These are phyloP conservation scores for Trichoderma atrobrunneum DNA, from an alignment of 2,329 filamentous ascomycete genomes.

Conservation along the genomic window DNA sequence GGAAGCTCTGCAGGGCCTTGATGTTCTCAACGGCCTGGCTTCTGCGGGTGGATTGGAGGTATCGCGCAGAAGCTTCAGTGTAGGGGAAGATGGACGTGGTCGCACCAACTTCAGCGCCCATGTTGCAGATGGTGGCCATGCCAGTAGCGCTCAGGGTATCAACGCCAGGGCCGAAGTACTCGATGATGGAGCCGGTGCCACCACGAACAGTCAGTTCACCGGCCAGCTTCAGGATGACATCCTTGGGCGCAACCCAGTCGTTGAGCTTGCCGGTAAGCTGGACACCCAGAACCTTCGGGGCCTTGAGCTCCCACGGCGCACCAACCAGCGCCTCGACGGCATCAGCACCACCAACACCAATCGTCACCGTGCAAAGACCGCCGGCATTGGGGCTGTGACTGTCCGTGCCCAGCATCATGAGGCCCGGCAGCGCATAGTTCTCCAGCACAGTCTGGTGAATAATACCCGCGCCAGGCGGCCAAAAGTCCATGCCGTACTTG, in stretches of 20 bases:
- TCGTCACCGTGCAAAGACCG: conserved; percentile 87
- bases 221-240: conserved; percentile 86
- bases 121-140: conserved; percentile 89
- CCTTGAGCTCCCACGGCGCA: conserved; percentile 96
- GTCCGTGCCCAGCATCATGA: conserved; percentile 99
- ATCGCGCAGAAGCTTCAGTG: conserved; percentile 77
- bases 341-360: conserved; percentile 95
- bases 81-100: conserved; percentile 96
- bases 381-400: conserved; percentile 98
- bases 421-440: conserved; percentile 93
- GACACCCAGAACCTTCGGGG: conserved; percentile 85
- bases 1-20: conserved; percentile 56
- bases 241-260: conserved; percentile 93
- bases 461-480: conserved; percentile 89
- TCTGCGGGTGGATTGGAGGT: conserved; percentile 76
- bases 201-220: conserved; percentile 89
- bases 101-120: conserved; percentile 89
- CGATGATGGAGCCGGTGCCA: conserved; percentile 90
- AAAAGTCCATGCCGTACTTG: conserved; percentile 93
- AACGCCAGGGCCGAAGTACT: conserved; percentile 89
- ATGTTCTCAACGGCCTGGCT: conserved; percentile 64
- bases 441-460: conserved; percentile 98
- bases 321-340: conserved; percentile 95
- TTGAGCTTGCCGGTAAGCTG: conserved; percentile 77
- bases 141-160: conserved; percentile 87